phyloP scores from a whole-genome alignment of 352 stramenopile genomes.

The Aphanomyces stellatus region DNA sequence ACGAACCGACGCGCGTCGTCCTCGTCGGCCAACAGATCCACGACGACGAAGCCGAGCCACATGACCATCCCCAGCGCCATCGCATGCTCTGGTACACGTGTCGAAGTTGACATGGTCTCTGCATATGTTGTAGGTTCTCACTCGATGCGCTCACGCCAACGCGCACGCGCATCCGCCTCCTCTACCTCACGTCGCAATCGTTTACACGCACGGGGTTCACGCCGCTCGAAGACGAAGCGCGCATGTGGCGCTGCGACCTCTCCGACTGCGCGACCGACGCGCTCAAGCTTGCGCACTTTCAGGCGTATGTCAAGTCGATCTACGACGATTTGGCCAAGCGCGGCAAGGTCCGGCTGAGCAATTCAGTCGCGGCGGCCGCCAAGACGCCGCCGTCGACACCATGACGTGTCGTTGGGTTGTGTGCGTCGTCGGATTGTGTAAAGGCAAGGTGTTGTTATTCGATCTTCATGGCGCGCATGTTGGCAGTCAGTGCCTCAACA shows the following conservation, averaged over 20 bases:
- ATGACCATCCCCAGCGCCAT: background rate
- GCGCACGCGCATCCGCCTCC: background rate
- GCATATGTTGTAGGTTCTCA: background rate
- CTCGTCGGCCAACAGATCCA: conserved; percentile 12
- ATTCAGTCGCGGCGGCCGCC: background rate
- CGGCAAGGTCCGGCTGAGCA: background rate
- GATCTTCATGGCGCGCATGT: background rate
- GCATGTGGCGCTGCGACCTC: conserved; percentile 10
- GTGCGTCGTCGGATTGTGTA: too few relatives aligned
- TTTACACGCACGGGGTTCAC: background rate
- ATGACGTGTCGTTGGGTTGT: too few relatives aligned
- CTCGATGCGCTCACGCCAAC: background rate
- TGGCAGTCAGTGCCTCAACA: background rate
- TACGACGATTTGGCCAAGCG: background rate
- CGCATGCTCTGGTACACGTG: background rate
- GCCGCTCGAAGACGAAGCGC: conserved; percentile 3
- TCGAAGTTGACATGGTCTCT: background rate
- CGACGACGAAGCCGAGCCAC: background rate
- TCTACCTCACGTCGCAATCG: conserved; percentile 8
- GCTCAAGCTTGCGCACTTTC: background rate
- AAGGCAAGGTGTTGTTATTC: too few relatives aligned
- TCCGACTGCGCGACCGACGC: background rate
- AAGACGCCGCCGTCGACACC: background rate
- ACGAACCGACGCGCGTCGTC: background rate
- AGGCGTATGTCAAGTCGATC: background rate